Evolutionary conservation across 306 rosid species (phyloP), one percentile per base, ranked within the genome.

Genomic region (Bauhinia variegata): DNA sequence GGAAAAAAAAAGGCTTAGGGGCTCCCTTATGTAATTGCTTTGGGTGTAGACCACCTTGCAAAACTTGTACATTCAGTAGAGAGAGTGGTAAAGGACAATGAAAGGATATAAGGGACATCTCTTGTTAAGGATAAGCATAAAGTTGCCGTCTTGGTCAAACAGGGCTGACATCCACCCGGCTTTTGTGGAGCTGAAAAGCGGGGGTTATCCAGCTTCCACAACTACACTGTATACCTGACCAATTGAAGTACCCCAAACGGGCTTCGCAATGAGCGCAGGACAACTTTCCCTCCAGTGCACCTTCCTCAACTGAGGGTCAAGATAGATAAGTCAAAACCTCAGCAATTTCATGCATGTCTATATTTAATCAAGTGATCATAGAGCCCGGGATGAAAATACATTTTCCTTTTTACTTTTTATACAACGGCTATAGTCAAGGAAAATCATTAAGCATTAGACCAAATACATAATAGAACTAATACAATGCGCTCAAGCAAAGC

Each of bases 161-260:
- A 16, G 74, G 81, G 76, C 96, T 83, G 66, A 72, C 46, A 63
- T 93, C 99, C 47, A 93, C 88, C 57, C 99, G 86, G 78, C 87
- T 68, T 84, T 80, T 88, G 57, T 93, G 99, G 53, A 93, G 89
- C 81, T 93, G 99, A 82, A 93, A 93, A 54, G 95, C 99, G 0
- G 99, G 99, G 53, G 95, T 88, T 79, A 93, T 88, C 99, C 99
- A 93, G 80, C 97, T 90, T 61, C 96, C 99, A 0, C 99, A 90
- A 76, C 92, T 93, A 86, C 99, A 93, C 65, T 93, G 99, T 70
- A 80, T 80, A 84, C 97, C 99, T 48, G 91, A 72, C 99, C 99
- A 93, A 66, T 84, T 85, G 79, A 93, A 93, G 85, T 83, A 83
- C 42, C 99, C 99, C 88, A 90, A 85, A 7, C 99, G 97, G 46